Conservation (phyloP, 2,329 filamentous ascomycete species). For the Phialophora tarda region DNA sequence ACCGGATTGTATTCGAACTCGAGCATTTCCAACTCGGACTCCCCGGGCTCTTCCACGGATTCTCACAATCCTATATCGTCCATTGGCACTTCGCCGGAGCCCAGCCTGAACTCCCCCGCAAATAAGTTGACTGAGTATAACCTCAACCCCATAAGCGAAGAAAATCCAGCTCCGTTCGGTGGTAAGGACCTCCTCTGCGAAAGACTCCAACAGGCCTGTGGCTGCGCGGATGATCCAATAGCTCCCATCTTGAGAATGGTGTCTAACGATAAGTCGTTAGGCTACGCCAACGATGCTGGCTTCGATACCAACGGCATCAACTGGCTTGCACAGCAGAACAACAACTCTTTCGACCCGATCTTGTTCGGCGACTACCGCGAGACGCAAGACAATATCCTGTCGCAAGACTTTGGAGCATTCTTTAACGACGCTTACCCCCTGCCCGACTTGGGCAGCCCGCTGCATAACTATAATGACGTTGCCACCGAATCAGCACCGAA, state of each 20-base stretch:
- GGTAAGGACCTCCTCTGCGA: slow-evolving; percentile 55
- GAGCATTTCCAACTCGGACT: slow-evolving; percentile 51
- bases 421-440: slow-evolving; percentile 78
- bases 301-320: slow-evolving; percentile 58
- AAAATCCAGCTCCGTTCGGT: slow-evolving; percentile 34
- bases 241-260: slow-evolving; percentile 42
- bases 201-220: slow-evolving; percentile 53
- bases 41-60: slow-evolving; percentile 56
- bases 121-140: slow-evolving; percentile 46
- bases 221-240: slow-evolving; percentile 44
- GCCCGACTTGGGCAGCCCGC: slow-evolving; percentile 78
- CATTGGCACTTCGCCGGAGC: slow-evolving; percentile 57
- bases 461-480: slow-evolving; percentile 63
- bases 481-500: slow-evolving; percentile 55
- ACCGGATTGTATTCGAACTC: slow-evolving; percentile 42
- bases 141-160: slow-evolving; percentile 43
- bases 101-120: slow-evolving; percentile 50
- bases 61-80: slow-evolving; percentile 55
- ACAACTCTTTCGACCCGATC: slow-evolving; percentile 79
- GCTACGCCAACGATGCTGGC: slow-evolving; percentile 31
- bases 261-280: slow-evolving; percentile 35
- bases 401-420: slow-evolving; percentile 73
- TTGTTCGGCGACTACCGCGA: slow-evolving; percentile 93
- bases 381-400: slow-evolving; percentile 78
- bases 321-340: slow-evolving; percentile 33